Percentiles rank a stretch among this genome's conserved stretches.
Conservation (phyloP, 2,329 filamentous ascomycete species). For the Rutstroemia sydowiana region DNA sequence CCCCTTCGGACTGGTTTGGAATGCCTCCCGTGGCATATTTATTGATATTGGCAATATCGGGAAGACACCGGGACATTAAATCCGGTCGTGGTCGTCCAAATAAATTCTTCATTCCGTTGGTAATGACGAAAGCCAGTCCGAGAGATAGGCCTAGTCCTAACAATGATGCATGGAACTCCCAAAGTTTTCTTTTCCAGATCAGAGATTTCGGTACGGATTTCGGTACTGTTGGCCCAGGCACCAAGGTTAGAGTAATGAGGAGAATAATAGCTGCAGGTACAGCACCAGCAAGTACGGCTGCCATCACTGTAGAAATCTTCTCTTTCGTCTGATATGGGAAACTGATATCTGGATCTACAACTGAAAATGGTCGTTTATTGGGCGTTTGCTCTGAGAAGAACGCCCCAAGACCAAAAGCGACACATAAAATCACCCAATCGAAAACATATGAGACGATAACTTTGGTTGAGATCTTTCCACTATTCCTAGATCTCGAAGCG, state of each 20-base stretch:
- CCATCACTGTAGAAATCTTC: slow-evolving; percentile 59
- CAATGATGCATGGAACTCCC: slow-evolving; percentile 84
- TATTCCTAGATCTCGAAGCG: not conserved
- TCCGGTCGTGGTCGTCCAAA: slow-evolving; percentile 60
- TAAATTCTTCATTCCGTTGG: slow-evolving; percentile 74
- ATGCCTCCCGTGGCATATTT: slow-evolving; percentile 58
- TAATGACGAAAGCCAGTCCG: slow-evolving; percentile 69
- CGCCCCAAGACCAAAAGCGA: not conserved
- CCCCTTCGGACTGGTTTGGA: slow-evolving; percentile 36
- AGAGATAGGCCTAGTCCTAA: slow-evolving; percentile 72
- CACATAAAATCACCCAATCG: slow-evolving; percentile 6
- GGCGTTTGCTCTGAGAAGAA: slow-evolving; percentile 36
- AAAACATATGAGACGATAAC: slow-evolving; percentile 8
- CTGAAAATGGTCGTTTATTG: slow-evolving; percentile 63
- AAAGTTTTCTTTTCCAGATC: slow-evolving; percentile 75
- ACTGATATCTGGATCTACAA: slow-evolving; percentile 67
- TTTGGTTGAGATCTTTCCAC: slow-evolving; percentile 1
- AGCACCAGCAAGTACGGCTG: slow-evolving; percentile 56
- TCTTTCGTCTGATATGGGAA: slow-evolving; percentile 67
- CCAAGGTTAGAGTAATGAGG: slow-evolving; percentile 59
- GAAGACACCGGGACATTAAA: slow-evolving; percentile 63
- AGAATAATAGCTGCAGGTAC: slow-evolving; percentile 63
- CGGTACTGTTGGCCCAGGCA: slow-evolving; percentile 64
- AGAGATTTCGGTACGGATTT: slow-evolving; percentile 54
- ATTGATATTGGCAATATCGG: slow-evolving; percentile 58